phyloP scores from a whole-genome alignment of 2,329 filamentous ascomycete species.

The Ophiostoma quercus region DNA sequence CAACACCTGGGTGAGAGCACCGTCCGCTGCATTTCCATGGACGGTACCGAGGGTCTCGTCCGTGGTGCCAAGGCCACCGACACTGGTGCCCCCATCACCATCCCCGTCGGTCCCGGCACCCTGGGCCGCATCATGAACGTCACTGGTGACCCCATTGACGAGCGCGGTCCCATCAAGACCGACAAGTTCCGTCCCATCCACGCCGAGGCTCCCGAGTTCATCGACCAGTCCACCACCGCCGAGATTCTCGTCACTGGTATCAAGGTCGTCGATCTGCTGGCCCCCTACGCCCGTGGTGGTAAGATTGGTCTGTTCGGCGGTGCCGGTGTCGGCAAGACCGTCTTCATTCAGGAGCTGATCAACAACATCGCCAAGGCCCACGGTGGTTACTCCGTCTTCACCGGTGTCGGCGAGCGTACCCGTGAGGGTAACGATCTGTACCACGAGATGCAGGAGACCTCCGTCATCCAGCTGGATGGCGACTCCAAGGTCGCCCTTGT shows the following conservation, averaged over 20 bases:
- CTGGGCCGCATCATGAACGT: slow-evolving; percentile 99
- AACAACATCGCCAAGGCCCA: slow-evolving; percentile 99
- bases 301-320: slow-evolving; percentile 99
- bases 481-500: slow-evolving; percentile 99
- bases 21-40: slow-evolving; percentile 99
- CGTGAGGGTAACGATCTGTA: slow-evolving; percentile 99
- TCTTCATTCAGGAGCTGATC: slow-evolving; percentile 99
- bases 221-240: slow-evolving; percentile 90
- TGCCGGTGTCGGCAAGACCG: slow-evolving; percentile 99
- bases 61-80: slow-evolving; percentile 81
- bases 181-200: slow-evolving; percentile 86
- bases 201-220: slow-evolving; percentile 86
- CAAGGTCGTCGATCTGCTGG: slow-evolving; percentile 99
- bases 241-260: slow-evolving; percentile 99
- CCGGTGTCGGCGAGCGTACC: slow-evolving; percentile 99
- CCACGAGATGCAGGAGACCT: slow-evolving; percentile 99
- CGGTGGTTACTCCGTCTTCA: slow-evolving; percentile 99
- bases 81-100: slow-evolving; percentile 91
- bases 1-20: slow-evolving; percentile 99
- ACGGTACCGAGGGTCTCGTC: slow-evolving; percentile 99
- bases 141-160: slow-evolving; percentile 99
- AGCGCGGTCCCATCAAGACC: slow-evolving; percentile 96
- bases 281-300: slow-evolving; percentile 99
- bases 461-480: slow-evolving; percentile 98
- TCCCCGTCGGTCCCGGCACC: slow-evolving; percentile 87